Base-by-base conservation (phyloP, 2,329 filamentous ascomycete species). In the Pochonia chlamydosporia region DNA sequence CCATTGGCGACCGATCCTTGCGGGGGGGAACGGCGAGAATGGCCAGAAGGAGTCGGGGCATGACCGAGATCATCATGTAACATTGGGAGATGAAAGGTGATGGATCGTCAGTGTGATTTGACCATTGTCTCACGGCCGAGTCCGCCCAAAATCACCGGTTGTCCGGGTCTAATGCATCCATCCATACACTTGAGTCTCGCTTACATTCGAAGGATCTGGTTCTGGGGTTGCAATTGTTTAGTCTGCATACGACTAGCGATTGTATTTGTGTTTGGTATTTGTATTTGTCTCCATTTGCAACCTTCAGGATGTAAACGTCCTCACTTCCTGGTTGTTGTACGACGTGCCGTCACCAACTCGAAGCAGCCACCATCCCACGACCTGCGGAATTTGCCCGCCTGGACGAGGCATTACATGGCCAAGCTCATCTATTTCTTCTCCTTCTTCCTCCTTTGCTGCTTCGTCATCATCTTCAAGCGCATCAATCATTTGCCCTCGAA, bases 401-500 rank as follows among this genome's bases (percentile, higher is more conserved):
- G 20, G 16, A 18, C 14, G 14, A 6, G 11, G 26, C 20, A 43
- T 10, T 14, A 21, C 21, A 30, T 33, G n/a, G 7, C 18, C 43
- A 24, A 40, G 33, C 9, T 25, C 33, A 13, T 36, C 43, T 6
- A 6, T 30, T 33, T 1, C 20, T 14, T 20, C 33, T 39, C 16
- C 21, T 20, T 25, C 13, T 1, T n/a, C 35, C 8, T 11, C 35
- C 21, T n/a, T 7, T 13, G 26, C 26, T 13, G 26, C 26, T 10
- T n/a, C 33, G 11, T 13, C 30, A 13, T 35, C 14, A 39, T 51
- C 46, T 5, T 44, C 33, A 3, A 59, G 46, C 0, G 52, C 53
- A 2, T 48, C 47, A 23, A 49, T 49, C 28, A 59, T 59, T 7
- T 58, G 50, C 11, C 21, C 8, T 28, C 53, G 50, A 1, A 54